Evolutionary conservation across 441 rosid species (phyloP), one percentile per base, ranked within the genome.

Genomic region (Theobroma grandiflorum): DNA sequence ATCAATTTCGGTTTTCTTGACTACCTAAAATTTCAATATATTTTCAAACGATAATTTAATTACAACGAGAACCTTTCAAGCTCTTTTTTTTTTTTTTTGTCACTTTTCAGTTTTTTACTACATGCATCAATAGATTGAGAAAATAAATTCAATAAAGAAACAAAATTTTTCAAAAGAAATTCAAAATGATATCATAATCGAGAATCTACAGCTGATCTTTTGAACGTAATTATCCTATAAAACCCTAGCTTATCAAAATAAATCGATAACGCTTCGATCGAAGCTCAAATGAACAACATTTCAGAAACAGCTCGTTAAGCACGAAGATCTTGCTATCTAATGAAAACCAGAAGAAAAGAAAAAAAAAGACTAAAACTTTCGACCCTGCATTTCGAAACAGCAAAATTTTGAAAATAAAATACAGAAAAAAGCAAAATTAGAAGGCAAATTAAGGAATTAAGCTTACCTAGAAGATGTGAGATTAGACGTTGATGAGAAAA

Each of bases 401-500:
- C 5, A 14, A 63, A 84, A 45, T 8, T 50, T 12, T 2, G 35
- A 4, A 3, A 49, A 74, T 3, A 38, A 77, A 66, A 18, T 38
- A 33, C 10, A 12, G 22, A n/a, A 49, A 50, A 26, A 53, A 43
- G 9, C 15, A 22, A 15, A 76, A 61, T 63, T 9, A 33, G 64
- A 8, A 65, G 57, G 42, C 6, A 49, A 68, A 75, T 58, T 66
- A 74, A 67, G 40, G 63, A 38, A 72, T 37, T 72, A 7, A 49
- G 49, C 20, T 53, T 82, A 96, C 98, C 98, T 92, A 3, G 98
- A 91, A 59, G 95, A 88, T 62, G 91, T 61, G 69, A 90, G 61
- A 87, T 86, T 91, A 45, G 96, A 86, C 42, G 94, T 90, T 52
- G 98, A 92, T 4, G 95, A 90, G 89, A 95, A 93, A 86, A 95